Percentiles rank a stretch among this genome's conserved stretches.
Evolutionary conservation across 371 early-diverging fungal genomes (phyloP).

Genomic region (Blakeslea trispora): DNA sequence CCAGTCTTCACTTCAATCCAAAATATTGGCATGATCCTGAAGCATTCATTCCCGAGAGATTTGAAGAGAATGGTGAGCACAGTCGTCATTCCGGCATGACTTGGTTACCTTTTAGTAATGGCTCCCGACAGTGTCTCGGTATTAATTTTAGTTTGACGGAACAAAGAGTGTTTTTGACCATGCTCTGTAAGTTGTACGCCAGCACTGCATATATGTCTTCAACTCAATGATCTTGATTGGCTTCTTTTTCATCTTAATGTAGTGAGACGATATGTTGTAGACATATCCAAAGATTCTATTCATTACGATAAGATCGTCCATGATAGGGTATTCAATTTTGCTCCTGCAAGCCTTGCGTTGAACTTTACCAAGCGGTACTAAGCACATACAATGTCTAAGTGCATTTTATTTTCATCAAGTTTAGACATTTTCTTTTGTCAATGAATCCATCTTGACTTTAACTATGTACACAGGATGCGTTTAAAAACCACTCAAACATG

Average conservation of each 20-base stretch:
- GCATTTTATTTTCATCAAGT: no score
- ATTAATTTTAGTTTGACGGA: constrained; percentile 33
- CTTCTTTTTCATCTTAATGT: background rate
- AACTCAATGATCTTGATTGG: no score
- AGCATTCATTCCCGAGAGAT: constrained; percentile 30
- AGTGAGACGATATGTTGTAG: constrained; percentile 37
- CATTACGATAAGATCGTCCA: constrained; percentile 24
- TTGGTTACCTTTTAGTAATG: constrained; percentile 38
- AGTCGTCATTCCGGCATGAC: constrained; percentile 8
- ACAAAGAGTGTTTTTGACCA: constrained; percentile 30
- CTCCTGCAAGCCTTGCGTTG: constrained; percentile 13
- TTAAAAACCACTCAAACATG: no score
- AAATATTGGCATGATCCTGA: constrained; percentile 23
- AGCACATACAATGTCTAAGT: no score
- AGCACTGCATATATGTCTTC: no score
- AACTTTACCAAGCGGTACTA: constrained; percentile 22
- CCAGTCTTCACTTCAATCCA: constrained; percentile 33
- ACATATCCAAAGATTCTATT: constrained; percentile 25
- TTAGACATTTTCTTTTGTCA: no score
- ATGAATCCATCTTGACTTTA: no score
- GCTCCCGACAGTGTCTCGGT: constrained; percentile 37
- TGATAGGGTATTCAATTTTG: constrained; percentile 18
- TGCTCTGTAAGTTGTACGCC: constrained; percentile 40
- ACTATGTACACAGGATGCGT: no score
- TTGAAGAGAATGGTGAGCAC: constrained; percentile 9